Base-by-base conservation (phyloP, 768 basidiomycete genomes). In the Psilocybe azurescens region DNA sequence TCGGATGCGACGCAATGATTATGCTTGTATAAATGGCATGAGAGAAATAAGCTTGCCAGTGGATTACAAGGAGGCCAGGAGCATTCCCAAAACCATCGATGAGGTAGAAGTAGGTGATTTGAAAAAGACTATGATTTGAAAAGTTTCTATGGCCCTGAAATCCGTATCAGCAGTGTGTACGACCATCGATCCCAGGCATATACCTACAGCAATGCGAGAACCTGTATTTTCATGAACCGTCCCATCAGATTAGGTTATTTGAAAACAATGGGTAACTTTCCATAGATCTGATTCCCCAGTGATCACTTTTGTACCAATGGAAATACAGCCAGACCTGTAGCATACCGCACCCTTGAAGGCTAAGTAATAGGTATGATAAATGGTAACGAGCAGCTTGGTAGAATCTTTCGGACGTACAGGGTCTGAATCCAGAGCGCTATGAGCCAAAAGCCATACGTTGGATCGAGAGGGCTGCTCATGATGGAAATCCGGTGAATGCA, bases 21-120 rank as follows among this genome's bases (percentile, higher is more conserved):
- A 44, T 7, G 14, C 33, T 36, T 11, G 11, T 7, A 36, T 13
- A 44, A 44, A 14, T 13, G 11, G 14, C 41, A 44, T 44, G 7
- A 14, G 14, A 14, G n/a, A 44, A 44, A 8, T 44, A 8, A 11
- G 41, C 41, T 16, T 44, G 41, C 41, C 41, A 44, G 14, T 44
- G 41, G 5, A n/a, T 44, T 5, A 44, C 5, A 13, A 44, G 11
- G 1, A 44, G 41, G 14, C 41, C 41, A 44, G 41, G 10, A 5
- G 61, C 30, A n/a, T 69, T 57, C 11, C 70, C 70, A 32, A 69
- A 71, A 53, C 66, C 59, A 30, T 65, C 61, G 30, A 71, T 69
- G n/a, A 71, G 61, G 30, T 59, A 59, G 18, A 50, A 41, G 51
- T 70, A 70, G 1, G 67, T 67, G 14, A 60, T 56, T 38, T 60